Evolutionary conservation across 1,139 yeast species (phyloP).

Genomic region (Nakaseomyces uthaithaninus): DNA sequence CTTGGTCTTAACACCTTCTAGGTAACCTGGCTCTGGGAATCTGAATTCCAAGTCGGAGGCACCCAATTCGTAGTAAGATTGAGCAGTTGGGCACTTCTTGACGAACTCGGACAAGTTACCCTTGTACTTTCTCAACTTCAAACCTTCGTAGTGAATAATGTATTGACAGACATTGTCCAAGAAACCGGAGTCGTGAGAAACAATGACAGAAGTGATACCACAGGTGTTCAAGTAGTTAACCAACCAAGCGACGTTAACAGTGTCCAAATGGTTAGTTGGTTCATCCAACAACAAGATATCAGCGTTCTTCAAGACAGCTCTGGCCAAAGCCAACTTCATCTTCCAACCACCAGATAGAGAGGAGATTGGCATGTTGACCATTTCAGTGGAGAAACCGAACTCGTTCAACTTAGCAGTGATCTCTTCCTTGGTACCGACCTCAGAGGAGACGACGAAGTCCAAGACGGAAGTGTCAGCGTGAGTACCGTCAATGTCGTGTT

Average conservation of each 20-base stretch:
- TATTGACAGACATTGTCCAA: slow-evolving; percentile 94
- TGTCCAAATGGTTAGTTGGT: slow-evolving; percentile 99
- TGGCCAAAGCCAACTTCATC: slow-evolving; percentile 98
- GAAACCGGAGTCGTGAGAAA: slow-evolving; percentile 99
- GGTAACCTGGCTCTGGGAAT: slow-evolving; percentile 99
- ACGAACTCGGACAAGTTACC: slow-evolving; percentile 99
- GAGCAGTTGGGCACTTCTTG: slow-evolving; percentile 97
- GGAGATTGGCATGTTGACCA: slow-evolving; percentile 87
- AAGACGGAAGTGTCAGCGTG: slow-evolving; percentile 91
- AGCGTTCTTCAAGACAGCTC: slow-evolving; percentile 98
- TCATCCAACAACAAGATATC: slow-evolving; percentile 97
- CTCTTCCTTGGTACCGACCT: slow-evolving; percentile 66
- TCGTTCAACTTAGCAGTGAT: slow-evolving; percentile 71
- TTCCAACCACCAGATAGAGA: slow-evolving; percentile 99
- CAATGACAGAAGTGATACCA: slow-evolving; percentile 96
- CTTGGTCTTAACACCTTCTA: slow-evolving; percentile 99
- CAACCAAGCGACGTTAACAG: slow-evolving; percentile 98
- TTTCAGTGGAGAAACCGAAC: slow-evolving; percentile 86
- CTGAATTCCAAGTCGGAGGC: slow-evolving; percentile 92
- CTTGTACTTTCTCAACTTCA: slow-evolving; percentile 98
- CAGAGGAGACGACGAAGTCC: slow-evolving; percentile 82
- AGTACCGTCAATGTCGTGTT: slow-evolving; percentile 98
- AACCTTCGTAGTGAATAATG: slow-evolving; percentile 99
- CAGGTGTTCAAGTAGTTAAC: slow-evolving; percentile 97
- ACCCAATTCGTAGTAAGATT: slow-evolving; percentile 96